These are phyloP conservation scores for Cryphonectria carpinicola DNA, from an alignment of 2,329 filamentous ascomycete genomes.

Conservation along the genomic window DNA sequence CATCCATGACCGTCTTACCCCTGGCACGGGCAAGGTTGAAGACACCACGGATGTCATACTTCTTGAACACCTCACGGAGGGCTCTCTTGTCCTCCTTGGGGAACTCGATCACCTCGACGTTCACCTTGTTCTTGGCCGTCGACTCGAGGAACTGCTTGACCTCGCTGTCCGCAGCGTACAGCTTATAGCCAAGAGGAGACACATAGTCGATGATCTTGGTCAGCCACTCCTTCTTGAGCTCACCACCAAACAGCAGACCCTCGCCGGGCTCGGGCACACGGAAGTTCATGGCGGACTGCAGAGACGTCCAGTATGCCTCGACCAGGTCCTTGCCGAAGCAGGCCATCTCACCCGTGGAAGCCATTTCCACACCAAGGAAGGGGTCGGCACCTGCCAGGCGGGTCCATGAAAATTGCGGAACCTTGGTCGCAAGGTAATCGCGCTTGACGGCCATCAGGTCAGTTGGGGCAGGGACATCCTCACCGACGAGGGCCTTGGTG, in stretches of 20 bases:
- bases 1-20: conserved; percentile 82
- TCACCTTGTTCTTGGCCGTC: conserved; percentile 66
- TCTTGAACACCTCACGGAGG: conserved; percentile 91
- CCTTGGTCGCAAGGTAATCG: conserved; percentile 94
- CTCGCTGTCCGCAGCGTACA: conserved; percentile 80
- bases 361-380: conserved; percentile 98
- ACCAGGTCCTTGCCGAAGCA: conserved; percentile 96
- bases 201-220: conserved; percentile 84
- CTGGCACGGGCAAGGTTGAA: conserved; percentile 91
- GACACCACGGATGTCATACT: conserved; percentile 92
- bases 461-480: conserved; percentile 79
- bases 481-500: conserved; percentile 86
- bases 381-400: conserved; percentile 95
- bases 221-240: conserved; percentile 72
- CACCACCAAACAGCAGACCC: conserved; percentile 92
- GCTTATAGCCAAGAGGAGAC: conserved; percentile 88
- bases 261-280: conserved; percentile 91
- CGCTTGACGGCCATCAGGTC: conserved; percentile 90
- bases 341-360: conserved; percentile 95
- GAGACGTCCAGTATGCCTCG: conserved; percentile 95
- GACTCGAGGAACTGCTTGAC: conserved; percentile 86
- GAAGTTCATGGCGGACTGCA: conserved; percentile 99
- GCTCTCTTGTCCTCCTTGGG: conserved; percentile 95
- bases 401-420: conserved; percentile 98
- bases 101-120: conserved; percentile 92